Percentiles rank a stretch among this genome's conserved stretches.
These are phyloP conservation scores for Xylariaceae sp. DNA, from an alignment of 2,329 filamentous ascomycete genomes.

Conservation along the genomic window DNA sequence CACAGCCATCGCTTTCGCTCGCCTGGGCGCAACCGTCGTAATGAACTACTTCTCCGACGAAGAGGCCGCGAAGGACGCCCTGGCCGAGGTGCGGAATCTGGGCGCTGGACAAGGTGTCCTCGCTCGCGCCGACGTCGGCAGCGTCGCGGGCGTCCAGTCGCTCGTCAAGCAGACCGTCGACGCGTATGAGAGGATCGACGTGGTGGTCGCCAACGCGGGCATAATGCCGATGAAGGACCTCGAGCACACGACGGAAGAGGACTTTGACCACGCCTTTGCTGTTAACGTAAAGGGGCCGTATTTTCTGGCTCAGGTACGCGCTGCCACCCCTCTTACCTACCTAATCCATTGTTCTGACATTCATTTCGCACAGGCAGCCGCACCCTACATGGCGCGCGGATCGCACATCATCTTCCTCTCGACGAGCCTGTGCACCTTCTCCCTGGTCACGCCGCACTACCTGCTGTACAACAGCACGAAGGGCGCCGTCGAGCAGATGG, in stretches of 20 bases:
- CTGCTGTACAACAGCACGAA: conserved; percentile 52
- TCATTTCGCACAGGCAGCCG: conserved; percentile 37
- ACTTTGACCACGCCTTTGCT: conserved; percentile 18
- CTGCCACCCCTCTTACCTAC: too few species aligned
- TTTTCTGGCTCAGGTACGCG: too few species aligned
- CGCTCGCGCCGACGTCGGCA: conserved; percentile 51
- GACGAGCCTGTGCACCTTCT: conserved; percentile 32
- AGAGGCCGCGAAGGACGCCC: conserved; percentile 38
- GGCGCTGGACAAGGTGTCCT: conserved; percentile 41
- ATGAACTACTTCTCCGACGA: conserved; percentile 51
- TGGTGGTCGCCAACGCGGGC: conserved; percentile 53
- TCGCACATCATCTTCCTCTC: conserved; percentile 35
- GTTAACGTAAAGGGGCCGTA: conserved; percentile 36
- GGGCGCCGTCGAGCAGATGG: conserved; percentile 56
- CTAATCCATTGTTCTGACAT: too few species aligned
- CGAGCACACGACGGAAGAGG: conserved; percentile 35
- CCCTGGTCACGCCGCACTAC: conserved; percentile 40
- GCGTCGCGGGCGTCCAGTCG: conserved; percentile 38
- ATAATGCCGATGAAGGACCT: conserved; percentile 46
- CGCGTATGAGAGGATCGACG: conserved; percentile 52
- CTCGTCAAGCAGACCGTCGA: conserved; percentile 45
- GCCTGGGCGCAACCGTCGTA: conserved; percentile 51
- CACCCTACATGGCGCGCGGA: conserved; percentile 36
- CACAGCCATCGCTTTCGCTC: conserved; percentile 51
- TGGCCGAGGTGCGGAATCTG: conserved; percentile 40